These are phyloP conservation scores for Botrytis fragariae DNA, from an alignment of 2,329 filamentous ascomycete species.

Conservation along the genomic window DNA sequence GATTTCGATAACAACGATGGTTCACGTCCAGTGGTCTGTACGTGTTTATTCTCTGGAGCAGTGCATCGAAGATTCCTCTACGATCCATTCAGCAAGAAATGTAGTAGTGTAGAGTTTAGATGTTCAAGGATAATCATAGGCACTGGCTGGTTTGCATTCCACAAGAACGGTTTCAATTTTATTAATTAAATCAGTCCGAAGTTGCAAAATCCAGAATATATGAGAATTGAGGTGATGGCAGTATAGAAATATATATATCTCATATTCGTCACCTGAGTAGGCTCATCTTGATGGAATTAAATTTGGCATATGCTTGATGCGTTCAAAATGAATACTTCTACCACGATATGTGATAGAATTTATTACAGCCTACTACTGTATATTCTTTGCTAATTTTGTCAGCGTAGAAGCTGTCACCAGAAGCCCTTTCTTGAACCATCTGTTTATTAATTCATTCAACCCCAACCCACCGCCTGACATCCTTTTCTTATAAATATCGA, in stretches of 20 bases:
- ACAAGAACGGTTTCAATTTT: background rate
- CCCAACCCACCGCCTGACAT: background rate
- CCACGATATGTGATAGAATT: background rate
- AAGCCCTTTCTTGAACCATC: constrained; percentile 11
- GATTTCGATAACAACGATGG: background rate
- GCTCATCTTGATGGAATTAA: background rate
- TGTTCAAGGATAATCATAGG: background rate
- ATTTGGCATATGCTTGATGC: background rate
- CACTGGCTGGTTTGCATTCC: background rate
- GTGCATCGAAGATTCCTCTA: background rate
- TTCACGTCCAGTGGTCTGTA: background rate
- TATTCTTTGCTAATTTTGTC: background rate
- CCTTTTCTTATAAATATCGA: background rate
- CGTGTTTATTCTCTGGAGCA: no score
- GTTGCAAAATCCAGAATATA: background rate
- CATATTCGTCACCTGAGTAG: no score
- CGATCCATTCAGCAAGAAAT: background rate
- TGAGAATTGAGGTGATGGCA: background rate
- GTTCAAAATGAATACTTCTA: background rate
- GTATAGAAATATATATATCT: no score
- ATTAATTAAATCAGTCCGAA: background rate
- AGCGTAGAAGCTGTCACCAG: background rate
- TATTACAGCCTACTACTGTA: background rate
- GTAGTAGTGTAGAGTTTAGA: no score
- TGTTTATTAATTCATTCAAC: background rate